Percentiles rank a stretch among this genome's conserved stretches.
Conservation (phyloP, 257 asterid species). For the Solanum corneliomulleri region DNA sequence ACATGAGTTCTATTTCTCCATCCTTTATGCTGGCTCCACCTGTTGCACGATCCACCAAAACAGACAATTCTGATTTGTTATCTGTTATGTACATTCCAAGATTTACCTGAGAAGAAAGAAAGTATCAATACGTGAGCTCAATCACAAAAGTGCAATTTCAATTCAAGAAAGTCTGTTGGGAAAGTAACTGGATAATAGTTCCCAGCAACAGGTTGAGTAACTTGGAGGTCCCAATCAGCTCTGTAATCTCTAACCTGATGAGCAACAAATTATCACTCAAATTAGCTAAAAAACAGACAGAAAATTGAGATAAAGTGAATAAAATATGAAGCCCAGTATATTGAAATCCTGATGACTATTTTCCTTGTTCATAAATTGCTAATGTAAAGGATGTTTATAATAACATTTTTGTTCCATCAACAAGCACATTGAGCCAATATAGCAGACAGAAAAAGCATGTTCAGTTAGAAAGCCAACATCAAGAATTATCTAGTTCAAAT, state of each 20-base stretch:
- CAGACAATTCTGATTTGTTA: slow-evolving; percentile 54
- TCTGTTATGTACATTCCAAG: slow-evolving; percentile 62
- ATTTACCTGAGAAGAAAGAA: slow-evolving; percentile 35
- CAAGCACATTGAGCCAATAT: background rate
- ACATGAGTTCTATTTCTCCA: slow-evolving; percentile 83
- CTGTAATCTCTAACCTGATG: slow-evolving; percentile 74
- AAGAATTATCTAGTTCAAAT: background rate
- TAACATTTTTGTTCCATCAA: background rate
- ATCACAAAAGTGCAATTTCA: background rate
- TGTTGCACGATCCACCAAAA: slow-evolving; percentile 78
- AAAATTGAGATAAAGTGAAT: background rate
- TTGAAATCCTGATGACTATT: background rate
- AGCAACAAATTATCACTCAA: background rate
- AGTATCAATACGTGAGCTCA: background rate
- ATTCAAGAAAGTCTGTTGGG: background rate
- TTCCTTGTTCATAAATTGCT: background rate
- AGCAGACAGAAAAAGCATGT: background rate
- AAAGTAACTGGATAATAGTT: slow-evolving; percentile 76
- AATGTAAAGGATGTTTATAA: background rate
- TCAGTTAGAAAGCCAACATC: background rate
- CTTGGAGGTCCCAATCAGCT: slow-evolving; percentile 69
- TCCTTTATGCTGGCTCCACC: slow-evolving; percentile 82
- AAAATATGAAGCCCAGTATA: background rate
- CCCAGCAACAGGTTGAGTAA: slow-evolving; percentile 88
- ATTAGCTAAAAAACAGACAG: background rate